Evolutionary conservation across 2,329 filamentous ascomycete genomes (phyloP).

Genomic region (Triangularia setosa): DNA sequence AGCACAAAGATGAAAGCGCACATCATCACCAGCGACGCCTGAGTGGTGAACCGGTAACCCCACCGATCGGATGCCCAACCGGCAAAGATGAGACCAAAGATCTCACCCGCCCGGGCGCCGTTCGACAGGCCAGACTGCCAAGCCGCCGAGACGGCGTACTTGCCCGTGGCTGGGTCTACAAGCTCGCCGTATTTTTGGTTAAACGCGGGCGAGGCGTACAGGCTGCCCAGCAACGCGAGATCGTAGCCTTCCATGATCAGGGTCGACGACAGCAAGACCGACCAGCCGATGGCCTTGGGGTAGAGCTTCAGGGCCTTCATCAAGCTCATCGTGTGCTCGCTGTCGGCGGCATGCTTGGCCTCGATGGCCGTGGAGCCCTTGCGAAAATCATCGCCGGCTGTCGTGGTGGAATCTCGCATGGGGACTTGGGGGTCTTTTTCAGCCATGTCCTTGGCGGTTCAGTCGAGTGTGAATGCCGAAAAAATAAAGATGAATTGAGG

Average conservation of each 20-base stretch:
- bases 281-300: constrained; percentile 47
- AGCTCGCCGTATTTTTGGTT: constrained; percentile 44
- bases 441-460: background rate
- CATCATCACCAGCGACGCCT: constrained; percentile 44
- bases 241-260: constrained; percentile 53
- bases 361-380: constrained; percentile 29
- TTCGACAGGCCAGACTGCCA: constrained; percentile 58
- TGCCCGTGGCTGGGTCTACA: constrained; percentile 29
- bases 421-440: background rate
- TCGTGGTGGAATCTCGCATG: background rate
- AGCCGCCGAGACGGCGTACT: constrained; percentile 46
- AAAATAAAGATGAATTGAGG: background rate
- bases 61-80: constrained; percentile 34
- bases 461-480: no score
- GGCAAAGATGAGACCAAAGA: constrained; percentile 48
- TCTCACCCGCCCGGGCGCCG: constrained; percentile 50
- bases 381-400: background rate
- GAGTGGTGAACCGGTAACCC: constrained; percentile 48
- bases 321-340: constrained; percentile 41
- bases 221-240: constrained; percentile 44
- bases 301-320: constrained; percentile 39
- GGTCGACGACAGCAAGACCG: constrained; percentile 41
- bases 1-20: constrained; percentile 49
- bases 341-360: constrained; percentile 38
- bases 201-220: constrained; percentile 46